phyloP scores from a whole-genome alignment of 106 monocot species.

The Dendrobium officinale region DNA sequence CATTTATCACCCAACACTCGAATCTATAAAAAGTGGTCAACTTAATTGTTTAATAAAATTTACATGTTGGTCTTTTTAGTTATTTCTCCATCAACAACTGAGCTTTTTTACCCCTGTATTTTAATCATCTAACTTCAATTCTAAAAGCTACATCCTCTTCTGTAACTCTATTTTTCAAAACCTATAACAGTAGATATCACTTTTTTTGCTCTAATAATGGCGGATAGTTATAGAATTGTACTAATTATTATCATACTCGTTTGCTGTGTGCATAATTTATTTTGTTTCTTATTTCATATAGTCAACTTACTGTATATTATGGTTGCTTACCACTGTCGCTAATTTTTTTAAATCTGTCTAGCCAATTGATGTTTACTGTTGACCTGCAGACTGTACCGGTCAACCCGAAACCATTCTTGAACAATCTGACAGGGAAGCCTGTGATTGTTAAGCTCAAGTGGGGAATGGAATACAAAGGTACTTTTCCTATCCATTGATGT shows the following conservation, averaged over 20 bases:
- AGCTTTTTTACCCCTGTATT: not conserved
- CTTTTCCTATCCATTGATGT: not conserved
- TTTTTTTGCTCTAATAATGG: not conserved
- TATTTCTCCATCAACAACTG: not conserved
- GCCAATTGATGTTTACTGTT: not conserved
- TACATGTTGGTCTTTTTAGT: too few species aligned
- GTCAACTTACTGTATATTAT: not conserved
- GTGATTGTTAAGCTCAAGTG: conserved; percentile 95
- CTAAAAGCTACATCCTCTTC: not conserved
- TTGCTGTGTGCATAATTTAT: not conserved
- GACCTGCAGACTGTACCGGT: conserved; percentile 73
- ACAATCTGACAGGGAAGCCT: conserved; percentile 90
- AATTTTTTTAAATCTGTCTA: not conserved
- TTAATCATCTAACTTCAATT: not conserved
- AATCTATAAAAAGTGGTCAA: too few species aligned
- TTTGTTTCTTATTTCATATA: too few species aligned
- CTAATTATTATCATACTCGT: not conserved
- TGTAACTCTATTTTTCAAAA: not conserved
- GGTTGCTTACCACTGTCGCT: not conserved
- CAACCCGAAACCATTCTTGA: conserved; percentile 92
- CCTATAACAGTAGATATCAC: not conserved
- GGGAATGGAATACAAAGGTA: conserved; percentile 99
- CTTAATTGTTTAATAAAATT: too few species aligned
- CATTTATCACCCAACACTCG: too few species aligned
- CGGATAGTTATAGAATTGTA: not conserved